Conservation (phyloP, 176 grass and related monocot genomes). For the Lolium rigidum region DNA sequence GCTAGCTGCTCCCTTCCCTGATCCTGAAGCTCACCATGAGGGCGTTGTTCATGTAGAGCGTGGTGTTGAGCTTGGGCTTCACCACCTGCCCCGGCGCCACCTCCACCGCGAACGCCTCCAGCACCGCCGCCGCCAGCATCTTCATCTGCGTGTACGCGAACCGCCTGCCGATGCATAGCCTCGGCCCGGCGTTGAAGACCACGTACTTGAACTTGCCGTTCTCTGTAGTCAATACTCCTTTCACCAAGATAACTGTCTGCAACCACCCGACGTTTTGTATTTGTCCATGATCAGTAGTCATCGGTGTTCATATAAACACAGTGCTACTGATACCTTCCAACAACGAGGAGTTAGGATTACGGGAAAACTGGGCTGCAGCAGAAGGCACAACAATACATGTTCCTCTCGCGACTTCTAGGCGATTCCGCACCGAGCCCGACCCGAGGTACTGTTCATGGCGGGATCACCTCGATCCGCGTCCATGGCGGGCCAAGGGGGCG, state of each 20-base stretch:
- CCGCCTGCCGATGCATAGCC: slow-evolving; percentile 85
- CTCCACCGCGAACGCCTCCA: slow-evolving; percentile 63
- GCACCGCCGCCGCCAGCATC: slow-evolving; percentile 64
- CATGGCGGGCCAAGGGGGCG: too few species aligned
- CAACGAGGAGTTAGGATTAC: too few species aligned
- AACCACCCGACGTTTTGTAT: slow-evolving; percentile 78
- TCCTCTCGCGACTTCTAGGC: too few species aligned
- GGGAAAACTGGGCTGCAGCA: too few species aligned
- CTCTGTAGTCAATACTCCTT: slow-evolving; percentile 86
- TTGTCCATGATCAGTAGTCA: slow-evolving; percentile 6
- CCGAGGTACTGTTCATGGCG: too few species aligned
- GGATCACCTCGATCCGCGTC: too few species aligned
- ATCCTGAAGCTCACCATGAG: slow-evolving; percentile 59
- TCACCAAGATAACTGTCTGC: slow-evolving; percentile 83
- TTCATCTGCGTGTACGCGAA: slow-evolving; percentile 97
- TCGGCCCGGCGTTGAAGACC: slow-evolving; percentile 88
- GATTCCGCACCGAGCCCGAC: too few species aligned
- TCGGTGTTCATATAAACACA: neutral
- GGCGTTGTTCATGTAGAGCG: slow-evolving; percentile 80
- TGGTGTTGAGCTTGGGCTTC: slow-evolving; percentile 80
- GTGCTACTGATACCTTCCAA: neutral
- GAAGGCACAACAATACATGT: too few species aligned
- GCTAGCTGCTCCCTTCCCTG: slow-evolving; percentile 37
- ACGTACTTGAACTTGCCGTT: slow-evolving; percentile 62
- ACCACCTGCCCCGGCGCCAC: slow-evolving; percentile 65